Conservation (phyloP, 2,329 filamentous ascomycete genomes). For the Ophiocordyceps camponoti-floridani region DNA sequence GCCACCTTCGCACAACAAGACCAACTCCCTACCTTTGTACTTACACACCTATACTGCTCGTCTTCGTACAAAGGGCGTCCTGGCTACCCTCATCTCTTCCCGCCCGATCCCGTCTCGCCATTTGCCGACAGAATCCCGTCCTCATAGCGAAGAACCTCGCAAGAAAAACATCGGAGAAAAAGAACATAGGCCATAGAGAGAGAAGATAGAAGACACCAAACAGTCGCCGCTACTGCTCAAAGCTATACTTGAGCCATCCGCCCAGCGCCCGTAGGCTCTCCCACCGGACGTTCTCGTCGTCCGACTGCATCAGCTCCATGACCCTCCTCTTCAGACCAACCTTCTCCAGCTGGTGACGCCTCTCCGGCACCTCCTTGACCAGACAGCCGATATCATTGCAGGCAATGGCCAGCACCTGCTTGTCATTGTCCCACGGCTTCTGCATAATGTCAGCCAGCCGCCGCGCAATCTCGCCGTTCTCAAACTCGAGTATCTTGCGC, state of each 20-base stretch:
- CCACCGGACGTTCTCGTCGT: slow-evolving; percentile 79
- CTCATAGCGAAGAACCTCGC: background rate
- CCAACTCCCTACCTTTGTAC: too few relatives aligned
- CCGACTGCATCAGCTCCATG: slow-evolving; percentile 86
- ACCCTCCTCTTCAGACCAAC: slow-evolving; percentile 70
- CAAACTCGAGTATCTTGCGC: slow-evolving; percentile 65
- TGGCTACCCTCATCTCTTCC: too few relatives aligned
- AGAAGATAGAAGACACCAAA: background rate
- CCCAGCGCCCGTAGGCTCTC: slow-evolving; percentile 74
- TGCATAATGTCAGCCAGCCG: slow-evolving; percentile 73
- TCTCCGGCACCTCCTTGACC: slow-evolving; percentile 80
- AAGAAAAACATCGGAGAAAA: background rate
- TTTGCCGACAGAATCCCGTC: too few relatives aligned
- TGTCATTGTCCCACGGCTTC: slow-evolving; percentile 59
- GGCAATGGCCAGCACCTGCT: slow-evolving; percentile 77
- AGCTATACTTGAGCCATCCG: slow-evolving; percentile 47
- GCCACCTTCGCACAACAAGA: too few relatives aligned
- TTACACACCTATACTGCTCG: too few relatives aligned
- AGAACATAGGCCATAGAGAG: background rate
- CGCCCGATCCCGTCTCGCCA: too few relatives aligned
- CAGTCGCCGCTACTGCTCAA: slow-evolving; percentile 21
- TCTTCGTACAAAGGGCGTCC: too few relatives aligned
- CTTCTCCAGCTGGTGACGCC: slow-evolving; percentile 62
- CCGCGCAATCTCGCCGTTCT: slow-evolving; percentile 60
- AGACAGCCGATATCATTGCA: slow-evolving; percentile 84